Evolutionary conservation across 1,139 yeast genomes (phyloP).

Genomic region (Scheffersomyces illinoinensis): DNA sequence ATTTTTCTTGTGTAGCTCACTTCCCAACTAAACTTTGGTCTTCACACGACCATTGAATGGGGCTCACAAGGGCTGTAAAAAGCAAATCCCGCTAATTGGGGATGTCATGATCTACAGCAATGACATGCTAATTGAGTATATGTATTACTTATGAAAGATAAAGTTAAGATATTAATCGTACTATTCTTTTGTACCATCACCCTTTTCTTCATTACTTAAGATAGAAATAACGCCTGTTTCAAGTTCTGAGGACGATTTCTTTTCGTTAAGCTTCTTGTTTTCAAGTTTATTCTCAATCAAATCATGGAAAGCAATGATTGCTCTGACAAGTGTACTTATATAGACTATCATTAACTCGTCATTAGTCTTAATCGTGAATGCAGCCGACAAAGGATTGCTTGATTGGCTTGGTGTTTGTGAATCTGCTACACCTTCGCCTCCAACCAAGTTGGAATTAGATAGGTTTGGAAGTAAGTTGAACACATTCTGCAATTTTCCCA

Average conservation of each 20-base stretch:
- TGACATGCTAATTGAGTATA: background rate
- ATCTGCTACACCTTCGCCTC: slow-evolving; percentile 10
- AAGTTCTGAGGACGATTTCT: slow-evolving; percentile 14
- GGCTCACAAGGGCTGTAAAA: background rate
- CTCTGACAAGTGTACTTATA: slow-evolving; percentile 84
- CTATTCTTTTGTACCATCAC: slow-evolving; percentile 10
- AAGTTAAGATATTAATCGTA: background rate
- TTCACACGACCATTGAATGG: background rate
- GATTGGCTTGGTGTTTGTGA: slow-evolving; percentile 20
- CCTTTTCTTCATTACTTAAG: slow-evolving; percentile 9
- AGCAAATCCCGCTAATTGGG: background rate
- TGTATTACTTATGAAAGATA: background rate
- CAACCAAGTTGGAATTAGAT: slow-evolving; percentile 28
- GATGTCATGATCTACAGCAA: background rate
- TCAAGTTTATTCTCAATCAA: slow-evolving; percentile 93
- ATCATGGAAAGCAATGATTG: slow-evolving; percentile 95
- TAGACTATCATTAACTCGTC: slow-evolving; percentile 95
- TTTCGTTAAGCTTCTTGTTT: slow-evolving; percentile 59
- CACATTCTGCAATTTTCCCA: slow-evolving; percentile 92
- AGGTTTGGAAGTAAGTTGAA: slow-evolving; percentile 91
- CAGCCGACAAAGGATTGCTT: slow-evolving; percentile 61
- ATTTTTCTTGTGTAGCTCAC: background rate
- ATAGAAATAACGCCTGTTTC: slow-evolving; percentile 2
- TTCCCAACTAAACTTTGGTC: background rate
- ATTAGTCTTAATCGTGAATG: slow-evolving; percentile 89